Evolutionary conservation across 768 basidiomycete genomes (phyloP), one percentile per base, ranked within the genome.

Genomic region (Lentinula sp.): DNA sequence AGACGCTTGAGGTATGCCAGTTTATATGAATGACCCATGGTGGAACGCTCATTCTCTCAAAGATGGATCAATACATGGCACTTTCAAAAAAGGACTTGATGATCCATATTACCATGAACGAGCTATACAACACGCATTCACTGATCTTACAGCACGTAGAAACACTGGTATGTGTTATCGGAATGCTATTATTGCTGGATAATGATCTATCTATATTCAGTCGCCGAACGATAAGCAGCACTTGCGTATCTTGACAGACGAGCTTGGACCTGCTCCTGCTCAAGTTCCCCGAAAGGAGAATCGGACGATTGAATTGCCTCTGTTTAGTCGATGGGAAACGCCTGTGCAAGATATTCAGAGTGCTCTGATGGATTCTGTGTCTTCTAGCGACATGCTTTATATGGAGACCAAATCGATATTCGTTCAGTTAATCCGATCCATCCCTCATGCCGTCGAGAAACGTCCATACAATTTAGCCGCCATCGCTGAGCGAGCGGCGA

Each of bases 51-150:
- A 57, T 57, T n/a, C 32, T 67, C 23, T 35, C 31, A 3, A 66
- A 97, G 96, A 96, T 98, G 89, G 97, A 99, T 75, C 97, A 98
- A 80, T 99, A 99, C 73, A 98, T 99, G 95, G 97, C 97, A 8
- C 78, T 99, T 61, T 98, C 95, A 62, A 99, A 99, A 83, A 98
- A 98, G 75, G 97, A 98, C 71, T 80, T 98, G 62, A 87, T 90
- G 80, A 98, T 99, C 75, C 93, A 95, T 74, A 99, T 99, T 71
- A 98, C 97, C 6, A 78, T 98, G 74, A 99, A 99, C 71, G 97
- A 99, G 81, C 70, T 99, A 79, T 98, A 98, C 75, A 98, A 98
- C 77, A 99, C 97, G 2, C 97, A 99, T 73, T 91, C 95, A 28
- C 78, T 98, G 70, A 88, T 99, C 64, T 76, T 91, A 63, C 95